These are phyloP conservation scores for Carallia brachiata DNA, from an alignment of 345 rosid species.

Conservation along the genomic window DNA sequence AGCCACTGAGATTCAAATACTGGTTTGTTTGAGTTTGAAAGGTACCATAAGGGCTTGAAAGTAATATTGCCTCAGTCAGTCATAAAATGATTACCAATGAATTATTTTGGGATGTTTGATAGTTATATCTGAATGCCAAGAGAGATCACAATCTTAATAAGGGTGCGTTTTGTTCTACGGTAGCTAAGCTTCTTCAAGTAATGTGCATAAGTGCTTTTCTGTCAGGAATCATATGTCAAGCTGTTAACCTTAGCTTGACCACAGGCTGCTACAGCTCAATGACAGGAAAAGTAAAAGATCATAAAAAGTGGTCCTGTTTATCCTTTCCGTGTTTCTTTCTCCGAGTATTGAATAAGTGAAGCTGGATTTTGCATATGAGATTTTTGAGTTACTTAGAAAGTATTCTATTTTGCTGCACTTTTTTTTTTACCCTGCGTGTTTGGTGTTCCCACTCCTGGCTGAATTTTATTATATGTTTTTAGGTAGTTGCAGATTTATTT, in stretches of 20 bases:
- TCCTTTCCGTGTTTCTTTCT: neutral
- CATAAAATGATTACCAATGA: neutral
- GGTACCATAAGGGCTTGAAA: neutral
- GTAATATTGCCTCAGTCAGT: neutral
- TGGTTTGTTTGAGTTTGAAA: neutral
- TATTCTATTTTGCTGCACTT: too few species aligned
- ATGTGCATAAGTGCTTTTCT: too few species aligned
- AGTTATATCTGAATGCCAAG: neutral
- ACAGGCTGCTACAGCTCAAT: neutral
- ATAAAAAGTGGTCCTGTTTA: neutral
- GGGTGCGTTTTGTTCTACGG: neutral
- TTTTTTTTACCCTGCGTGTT: neutral
- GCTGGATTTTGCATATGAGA: too few species aligned
- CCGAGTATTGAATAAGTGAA: neutral
- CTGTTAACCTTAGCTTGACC: neutral
- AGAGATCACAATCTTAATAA: neutral
- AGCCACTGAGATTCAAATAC: neutral
- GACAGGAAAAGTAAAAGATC: neutral
- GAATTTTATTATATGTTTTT: conserved; percentile 32
- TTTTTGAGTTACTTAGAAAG: too few species aligned
- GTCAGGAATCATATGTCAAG: neutral
- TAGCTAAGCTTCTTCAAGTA: neutral
- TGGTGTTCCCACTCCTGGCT: conserved; percentile 9
- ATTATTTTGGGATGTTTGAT: neutral
- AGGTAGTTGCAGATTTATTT: conserved; percentile 57